These are phyloP conservation scores for Thelephora aurantiotincta DNA, from an alignment of 768 basidiomycete species.

Conservation along the genomic window DNA sequence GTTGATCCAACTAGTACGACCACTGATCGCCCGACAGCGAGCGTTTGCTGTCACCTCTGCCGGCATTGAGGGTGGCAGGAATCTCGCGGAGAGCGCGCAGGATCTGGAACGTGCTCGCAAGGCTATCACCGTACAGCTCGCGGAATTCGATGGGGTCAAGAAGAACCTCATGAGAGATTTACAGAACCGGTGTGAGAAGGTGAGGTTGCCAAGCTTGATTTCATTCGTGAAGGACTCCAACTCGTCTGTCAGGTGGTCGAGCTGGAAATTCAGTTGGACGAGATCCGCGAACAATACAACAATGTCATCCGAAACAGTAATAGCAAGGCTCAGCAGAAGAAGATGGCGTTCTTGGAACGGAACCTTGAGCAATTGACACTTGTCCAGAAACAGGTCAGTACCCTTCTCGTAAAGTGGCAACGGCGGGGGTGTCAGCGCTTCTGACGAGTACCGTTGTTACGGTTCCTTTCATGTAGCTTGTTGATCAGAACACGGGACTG, in stretches of 20 bases:
- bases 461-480: slow-evolving; percentile 44
- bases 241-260: slow-evolving; percentile 68
- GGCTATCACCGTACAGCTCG: slow-evolving; percentile 93
- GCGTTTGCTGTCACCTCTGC: slow-evolving; percentile 95
- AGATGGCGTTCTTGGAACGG: slow-evolving; percentile 96
- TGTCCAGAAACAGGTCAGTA: slow-evolving; percentile 87
- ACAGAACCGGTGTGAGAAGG: slow-evolving; percentile 99
- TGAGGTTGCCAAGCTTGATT: slow-evolving; percentile 13
- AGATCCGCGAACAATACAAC: slow-evolving; percentile 98
- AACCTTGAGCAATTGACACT: slow-evolving; percentile 90
- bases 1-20: slow-evolving; percentile 1
- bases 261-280: slow-evolving; percentile 95
- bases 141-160: slow-evolving; percentile 97
- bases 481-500: slow-evolving; percentile 92
- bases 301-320: slow-evolving; percentile 97
- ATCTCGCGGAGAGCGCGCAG: slow-evolving; percentile 91
- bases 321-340: slow-evolving; percentile 96
- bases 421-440: slow-evolving; percentile 2
- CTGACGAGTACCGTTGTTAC: slow-evolving; percentile 6
- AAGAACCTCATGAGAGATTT: slow-evolving; percentile 97
- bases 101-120: slow-evolving; percentile 95
- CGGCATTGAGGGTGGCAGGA: slow-evolving; percentile 94
- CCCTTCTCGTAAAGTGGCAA: background rate
- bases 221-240: background rate
- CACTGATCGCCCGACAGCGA: slow-evolving; percentile 37